Base-by-base conservation (phyloP, 2,329 filamentous ascomycete species). In the Ophiocordyceps camponoti-floridani region DNA sequence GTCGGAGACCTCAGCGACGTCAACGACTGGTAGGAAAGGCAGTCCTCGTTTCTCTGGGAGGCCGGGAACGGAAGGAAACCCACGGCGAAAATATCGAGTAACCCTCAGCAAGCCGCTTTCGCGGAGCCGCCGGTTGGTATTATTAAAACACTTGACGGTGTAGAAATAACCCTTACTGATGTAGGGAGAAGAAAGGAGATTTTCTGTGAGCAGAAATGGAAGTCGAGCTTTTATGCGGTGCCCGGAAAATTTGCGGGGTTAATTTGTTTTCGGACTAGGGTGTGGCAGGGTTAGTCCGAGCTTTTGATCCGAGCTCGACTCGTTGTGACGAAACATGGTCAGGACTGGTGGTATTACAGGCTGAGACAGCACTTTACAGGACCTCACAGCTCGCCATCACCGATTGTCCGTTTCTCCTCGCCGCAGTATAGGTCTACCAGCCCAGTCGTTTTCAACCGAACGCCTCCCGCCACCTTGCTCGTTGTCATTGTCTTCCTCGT, bases 11-110 rank as follows among this genome's bases (percentile, higher is more conserved):
- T 62, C 50, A 51, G 50, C 48, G 59, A 53, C 50, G 53, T 53
- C 52, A 48, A 56, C 56, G 65, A 61, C 68, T 68, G 64, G 57
- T 64, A 61, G 50, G 62, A 65, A 68, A 67, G 66, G 65, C 59
- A 57, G 56, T 65, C 61, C 63, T 65, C 53, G 43, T 55, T 66
- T 48, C 53, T 72, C 47, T 66, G 52, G 67, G 66, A 59, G 68
- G 68, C 68, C 66, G 68, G 68, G 68, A 72, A 72, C 68, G 68
- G 68, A 69, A 64, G 67, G 61, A 68, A 62, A 69, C 64, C 63
- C 65, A 72, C 64, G 55, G 64, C 56, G 28, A 41, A 44, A 57
- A 57, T 54, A 49, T 53, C 53, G 58, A 56, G 61, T 66, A 67
- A 64, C 68, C 66, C 67, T 69, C 68, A 72, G 68, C 68, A 69